Evolutionary conservation across 352 stramenopile species (phyloP).

Genomic region (Pythium pyrilobum): DNA sequence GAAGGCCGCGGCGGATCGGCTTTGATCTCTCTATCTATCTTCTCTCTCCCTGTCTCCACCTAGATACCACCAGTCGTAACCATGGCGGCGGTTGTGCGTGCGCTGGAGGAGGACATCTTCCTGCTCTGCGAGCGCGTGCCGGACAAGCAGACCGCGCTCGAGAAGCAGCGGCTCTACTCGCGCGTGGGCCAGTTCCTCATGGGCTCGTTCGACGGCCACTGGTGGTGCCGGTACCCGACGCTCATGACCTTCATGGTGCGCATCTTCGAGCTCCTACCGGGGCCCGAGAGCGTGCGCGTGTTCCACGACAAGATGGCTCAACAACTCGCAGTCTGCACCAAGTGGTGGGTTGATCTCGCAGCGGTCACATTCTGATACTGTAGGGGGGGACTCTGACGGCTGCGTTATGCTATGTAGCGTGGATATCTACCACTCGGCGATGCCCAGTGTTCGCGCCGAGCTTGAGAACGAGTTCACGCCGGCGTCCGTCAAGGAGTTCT

Average conservation of each 20-base stretch:
- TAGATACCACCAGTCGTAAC: too few relatives aligned
- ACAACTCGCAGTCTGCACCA: slow-evolving; percentile 51
- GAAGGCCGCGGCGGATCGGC: too few relatives aligned
- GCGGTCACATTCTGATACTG: too few relatives aligned
- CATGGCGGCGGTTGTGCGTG: slow-evolving; percentile 30
- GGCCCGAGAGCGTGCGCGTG: slow-evolving; percentile 58
- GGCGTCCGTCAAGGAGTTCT: slow-evolving; percentile 67
- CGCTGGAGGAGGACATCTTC: slow-evolving; percentile 42
- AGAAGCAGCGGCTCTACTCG: slow-evolving; percentile 73
- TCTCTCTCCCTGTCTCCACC: neutral
- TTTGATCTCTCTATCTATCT: neutral
- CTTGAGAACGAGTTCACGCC: slow-evolving; percentile 76
- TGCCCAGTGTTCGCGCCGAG: slow-evolving; percentile 64
- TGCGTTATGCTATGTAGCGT: too few relatives aligned
- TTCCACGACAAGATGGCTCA: slow-evolving; percentile 72
- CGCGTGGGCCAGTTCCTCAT: slow-evolving; percentile 78
- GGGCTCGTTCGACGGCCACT: slow-evolving; percentile 57
- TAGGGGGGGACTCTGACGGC: too few relatives aligned
- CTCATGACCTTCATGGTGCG: slow-evolving; percentile 89
- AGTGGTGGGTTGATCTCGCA: slow-evolving; percentile 64
- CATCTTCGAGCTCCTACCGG: slow-evolving; percentile 71
- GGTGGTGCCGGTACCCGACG: slow-evolving; percentile 72
- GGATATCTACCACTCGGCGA: slow-evolving; percentile 77
- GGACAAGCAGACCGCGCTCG: slow-evolving; percentile 25
- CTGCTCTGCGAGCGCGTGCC: slow-evolving; percentile 25